Base-by-base conservation (phyloP, 2,329 filamentous ascomycete genomes). In the Phialophora expanda region DNA sequence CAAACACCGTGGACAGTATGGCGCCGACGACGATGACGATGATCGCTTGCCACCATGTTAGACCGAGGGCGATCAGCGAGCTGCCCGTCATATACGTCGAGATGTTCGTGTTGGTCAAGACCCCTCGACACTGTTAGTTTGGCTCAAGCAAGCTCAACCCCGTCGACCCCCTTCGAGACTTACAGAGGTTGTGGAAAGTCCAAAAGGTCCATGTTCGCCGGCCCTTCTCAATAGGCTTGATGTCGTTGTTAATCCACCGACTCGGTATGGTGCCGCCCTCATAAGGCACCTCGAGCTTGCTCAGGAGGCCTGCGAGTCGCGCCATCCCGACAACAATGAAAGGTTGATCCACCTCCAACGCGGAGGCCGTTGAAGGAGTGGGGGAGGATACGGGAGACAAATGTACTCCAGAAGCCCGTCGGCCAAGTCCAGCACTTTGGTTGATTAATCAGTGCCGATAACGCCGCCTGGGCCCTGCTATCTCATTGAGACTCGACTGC, bases 1-100 rank as follows among this genome's bases (percentile, higher is more conserved):
- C 57, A 78, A 97, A 66, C 9, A 70, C 75, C 66, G 70, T 73
- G 24, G 77, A 69, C 14, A 76, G 73, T 46, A 87, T 83, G 75
- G 97, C 96, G 62, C 93, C 93, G 30, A 93, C 80, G 89, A 92
- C 94, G 51, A 97, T 91, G 74, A 90, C 93, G n/a, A 92, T 80
- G 89, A 90, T 92, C 2, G 91, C 89, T 79, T 96, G 92, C 92
- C 92, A 96, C 92, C 92, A 96, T 7, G 91, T 91, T 24, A 96
- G 82, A 12, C 92, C 91, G 14, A 76, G 62, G 1, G 76, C 73
- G 28, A 78, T 75, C 50, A 78, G 70, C 0, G 76, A 77, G 57
- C 74, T 76, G 20, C 76, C 75, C 4, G 71, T 74, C 74, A 76
- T 74, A 28, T 76, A 77, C 0, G 70, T 73, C 11, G 64, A 65